These are phyloP conservation scores for Osmanthus fragrans DNA, from an alignment of 257 asterid species.

Conservation along the genomic window DNA sequence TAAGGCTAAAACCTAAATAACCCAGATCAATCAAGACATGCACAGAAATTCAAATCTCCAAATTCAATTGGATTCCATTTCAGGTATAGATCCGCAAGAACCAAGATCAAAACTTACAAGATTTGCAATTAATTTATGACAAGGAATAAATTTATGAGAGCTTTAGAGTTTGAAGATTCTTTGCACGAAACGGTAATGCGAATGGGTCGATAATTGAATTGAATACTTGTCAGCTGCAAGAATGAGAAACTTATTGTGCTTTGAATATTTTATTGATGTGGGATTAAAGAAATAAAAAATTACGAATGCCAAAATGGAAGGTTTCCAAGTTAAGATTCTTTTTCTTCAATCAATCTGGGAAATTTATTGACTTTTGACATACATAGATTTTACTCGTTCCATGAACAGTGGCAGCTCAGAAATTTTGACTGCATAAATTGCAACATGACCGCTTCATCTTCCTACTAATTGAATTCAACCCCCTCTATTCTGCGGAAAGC, in stretches of 20 bases:
- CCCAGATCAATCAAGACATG: constrained; percentile 33
- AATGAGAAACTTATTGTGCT: constrained; percentile 40
- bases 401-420: background rate
- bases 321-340: constrained; percentile 19
- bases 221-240: constrained; percentile 20
- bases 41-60: constrained; percentile 13
- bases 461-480: background rate
- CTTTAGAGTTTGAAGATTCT: constrained; percentile 8
- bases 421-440: background rate
- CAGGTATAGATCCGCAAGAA: constrained; percentile 17
- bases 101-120: constrained; percentile 47
- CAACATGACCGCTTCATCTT: background rate
- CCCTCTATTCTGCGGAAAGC: background rate
- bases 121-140: no score
- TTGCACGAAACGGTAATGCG: constrained; percentile 27
- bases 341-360: constrained; percentile 17
- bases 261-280: constrained; percentile 35
- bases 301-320: constrained; percentile 24
- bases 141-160: background rate
- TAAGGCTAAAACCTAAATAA: constrained; percentile 15
- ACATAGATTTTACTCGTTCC: constrained; percentile 19
- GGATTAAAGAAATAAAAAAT: constrained; percentile 18
- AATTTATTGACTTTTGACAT: constrained; percentile 15
- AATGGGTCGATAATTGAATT: constrained; percentile 7
- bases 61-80: constrained; percentile 20